Percentiles rank a stretch among this genome's conserved stretches.
Conservation (phyloP, 805 yeast genomes). For the Pichia deserticola region DNA sequence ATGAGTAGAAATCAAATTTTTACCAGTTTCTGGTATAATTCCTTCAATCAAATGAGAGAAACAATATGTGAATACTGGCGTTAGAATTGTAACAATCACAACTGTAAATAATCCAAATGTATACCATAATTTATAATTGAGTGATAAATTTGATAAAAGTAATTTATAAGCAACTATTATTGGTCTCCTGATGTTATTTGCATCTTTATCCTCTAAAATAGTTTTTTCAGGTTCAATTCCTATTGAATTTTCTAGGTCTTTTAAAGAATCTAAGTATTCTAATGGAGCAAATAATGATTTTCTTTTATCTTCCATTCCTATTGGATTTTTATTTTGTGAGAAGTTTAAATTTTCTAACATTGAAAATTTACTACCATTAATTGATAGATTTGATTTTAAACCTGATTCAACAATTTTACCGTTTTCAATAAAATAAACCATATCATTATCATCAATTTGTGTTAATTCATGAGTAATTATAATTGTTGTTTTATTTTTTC, state of each 20-base stretch:
- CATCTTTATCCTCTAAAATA: too few relatives aligned
- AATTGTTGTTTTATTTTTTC: constrained; percentile 67
- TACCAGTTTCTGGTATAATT: constrained; percentile 40
- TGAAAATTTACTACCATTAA: constrained; percentile 8
- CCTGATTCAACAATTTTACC: constrained; percentile 51
- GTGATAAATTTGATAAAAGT: constrained; percentile 1
- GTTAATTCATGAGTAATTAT: constrained; percentile 71
- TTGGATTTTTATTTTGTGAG: not conserved
- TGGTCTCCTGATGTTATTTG: constrained; percentile 3
- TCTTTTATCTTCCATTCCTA: not conserved
- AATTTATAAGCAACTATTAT: constrained; percentile 6
- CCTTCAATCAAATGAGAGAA: constrained; percentile 64
- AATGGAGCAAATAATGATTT: constrained; percentile 1
- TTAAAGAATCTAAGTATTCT: not conserved
- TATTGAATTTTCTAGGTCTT: not conserved
- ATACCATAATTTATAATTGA: constrained; percentile 20
- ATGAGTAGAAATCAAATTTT: constrained; percentile 19
- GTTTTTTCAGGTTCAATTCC: constrained; percentile 4
- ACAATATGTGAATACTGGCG: constrained; percentile 73
- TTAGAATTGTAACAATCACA: constrained; percentile 50
- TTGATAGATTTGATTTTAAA: constrained; percentile 26
- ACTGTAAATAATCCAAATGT: constrained; percentile 47
- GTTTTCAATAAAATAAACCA: constrained; percentile 48
- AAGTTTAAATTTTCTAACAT: constrained; percentile 6
- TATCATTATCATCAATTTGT: constrained; percentile 47